Conservation (phyloP, 2,329 filamentous ascomycete genomes). For the Xylariaceae sp. region DNA sequence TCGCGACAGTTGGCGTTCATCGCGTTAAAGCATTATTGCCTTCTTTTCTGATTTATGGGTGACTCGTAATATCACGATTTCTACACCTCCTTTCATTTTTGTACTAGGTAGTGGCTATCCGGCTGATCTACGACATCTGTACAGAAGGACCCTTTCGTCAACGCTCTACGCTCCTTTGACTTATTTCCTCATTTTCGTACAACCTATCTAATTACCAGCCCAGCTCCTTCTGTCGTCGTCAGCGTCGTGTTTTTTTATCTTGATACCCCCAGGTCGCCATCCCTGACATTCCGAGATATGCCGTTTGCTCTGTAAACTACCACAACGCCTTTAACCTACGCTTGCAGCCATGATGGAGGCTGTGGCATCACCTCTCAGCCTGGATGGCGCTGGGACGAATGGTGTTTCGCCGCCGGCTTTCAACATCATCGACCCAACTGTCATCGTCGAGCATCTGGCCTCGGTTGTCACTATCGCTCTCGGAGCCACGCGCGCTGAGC, state of each 20-base stretch:
- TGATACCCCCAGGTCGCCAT: slow-evolving; percentile 27
- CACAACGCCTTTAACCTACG: slow-evolving; percentile 23
- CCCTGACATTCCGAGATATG: slow-evolving; percentile 34
- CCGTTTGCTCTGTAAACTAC: slow-evolving; percentile 25
- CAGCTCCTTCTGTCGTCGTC: slow-evolving; percentile 6
- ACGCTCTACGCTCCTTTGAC: slow-evolving; percentile 31
- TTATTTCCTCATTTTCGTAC: slow-evolving; percentile 19
- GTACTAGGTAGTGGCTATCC: slow-evolving; percentile 8
- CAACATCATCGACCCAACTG: slow-evolving; percentile 67
- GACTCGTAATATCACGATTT: slow-evolving; percentile 10
- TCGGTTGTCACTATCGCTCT: slow-evolving; percentile 75
- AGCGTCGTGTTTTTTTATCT: slow-evolving; percentile 23
- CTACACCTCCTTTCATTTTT: slow-evolving; percentile 9
- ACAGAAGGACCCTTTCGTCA: slow-evolving; percentile 1
- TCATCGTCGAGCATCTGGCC: slow-evolving; percentile 74
- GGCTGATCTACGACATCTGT: slow-evolving; percentile 12
- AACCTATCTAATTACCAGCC: slow-evolving; percentile 25
- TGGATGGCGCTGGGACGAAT: slow-evolving; percentile 52
- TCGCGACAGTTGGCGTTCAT: slow-evolving; percentile 36
- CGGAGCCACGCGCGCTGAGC: slow-evolving; percentile 76
- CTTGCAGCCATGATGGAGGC: slow-evolving; percentile 54
- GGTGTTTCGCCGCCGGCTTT: slow-evolving; percentile 55
- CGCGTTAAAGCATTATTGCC: slow-evolving; percentile 28
- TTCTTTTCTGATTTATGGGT: neutral
- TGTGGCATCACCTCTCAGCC: slow-evolving; percentile 53